Evolutionary conservation across 2,329 filamentous ascomycete species (phyloP).

Genomic region (Aspergillus jensenii): DNA sequence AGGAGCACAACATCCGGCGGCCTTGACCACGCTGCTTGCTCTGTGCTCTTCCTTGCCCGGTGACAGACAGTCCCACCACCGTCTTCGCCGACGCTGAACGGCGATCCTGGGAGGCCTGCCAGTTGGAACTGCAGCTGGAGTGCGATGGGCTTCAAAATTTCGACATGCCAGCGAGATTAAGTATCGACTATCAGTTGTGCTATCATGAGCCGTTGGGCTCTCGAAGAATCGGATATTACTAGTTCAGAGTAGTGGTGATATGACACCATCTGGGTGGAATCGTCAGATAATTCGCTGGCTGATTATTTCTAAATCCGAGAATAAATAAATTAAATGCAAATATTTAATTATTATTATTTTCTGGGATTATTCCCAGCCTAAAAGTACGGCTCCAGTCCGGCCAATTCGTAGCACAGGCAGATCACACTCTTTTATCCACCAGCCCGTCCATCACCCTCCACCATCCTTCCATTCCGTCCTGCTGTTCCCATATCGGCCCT

Average conservation of each 20-base stretch:
- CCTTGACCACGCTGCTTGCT: neutral
- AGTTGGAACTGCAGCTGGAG: neutral
- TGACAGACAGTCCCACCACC: neutral
- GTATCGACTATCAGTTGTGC: neutral
- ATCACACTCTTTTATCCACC: conserved; percentile 39
- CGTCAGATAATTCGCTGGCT: neutral
- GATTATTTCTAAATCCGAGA: neutral
- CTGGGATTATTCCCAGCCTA: neutral
- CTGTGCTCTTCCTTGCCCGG: too few relatives aligned
- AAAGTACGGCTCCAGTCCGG: conserved; percentile 28
- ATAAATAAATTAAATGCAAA: neutral
- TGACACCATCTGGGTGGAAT: neutral
- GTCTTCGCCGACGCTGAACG: neutral
- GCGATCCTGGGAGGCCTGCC: neutral
- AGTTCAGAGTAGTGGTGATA: neutral
- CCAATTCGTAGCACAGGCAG: conserved; percentile 35
- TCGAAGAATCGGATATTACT: neutral
- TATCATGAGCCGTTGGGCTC: neutral
- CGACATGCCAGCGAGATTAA: neutral
- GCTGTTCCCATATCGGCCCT: conserved; percentile 28
- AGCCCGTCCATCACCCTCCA: conserved; percentile 13
- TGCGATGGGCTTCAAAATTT: neutral
- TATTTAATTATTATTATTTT: neutral
- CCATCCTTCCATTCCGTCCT: conserved; percentile 22
- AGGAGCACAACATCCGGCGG: neutral